A percentile compares a stretch with the other conserved stretches of the same genome.
Conservation (phyloP, 2,329 filamentous ascomycete genomes). For the Curvularia spicifera region DNA sequence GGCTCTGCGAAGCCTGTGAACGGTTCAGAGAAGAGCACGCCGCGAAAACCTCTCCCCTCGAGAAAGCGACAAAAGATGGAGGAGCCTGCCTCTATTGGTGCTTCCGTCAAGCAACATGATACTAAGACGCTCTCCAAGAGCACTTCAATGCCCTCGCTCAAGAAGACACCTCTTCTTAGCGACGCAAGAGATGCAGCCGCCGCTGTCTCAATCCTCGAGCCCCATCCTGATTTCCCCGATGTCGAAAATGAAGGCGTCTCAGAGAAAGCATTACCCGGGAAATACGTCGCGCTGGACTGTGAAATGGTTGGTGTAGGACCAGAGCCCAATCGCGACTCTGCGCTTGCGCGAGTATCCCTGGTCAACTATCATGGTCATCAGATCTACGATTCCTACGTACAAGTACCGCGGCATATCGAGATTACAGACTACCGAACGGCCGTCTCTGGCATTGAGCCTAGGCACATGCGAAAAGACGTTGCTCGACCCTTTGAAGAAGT, state of each 20-base stretch:
- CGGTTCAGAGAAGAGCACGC: slow-evolving; percentile 36
- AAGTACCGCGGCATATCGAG: slow-evolving; percentile 66
- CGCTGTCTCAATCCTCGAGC: slow-evolving; percentile 57
- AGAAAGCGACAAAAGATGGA: slow-evolving; percentile 51
- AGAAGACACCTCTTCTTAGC: slow-evolving; percentile 56
- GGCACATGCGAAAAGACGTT: slow-evolving; percentile 66
- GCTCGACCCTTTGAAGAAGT: slow-evolving; percentile 72
- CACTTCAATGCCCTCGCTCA: slow-evolving; percentile 44
- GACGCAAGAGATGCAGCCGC: slow-evolving; percentile 63
- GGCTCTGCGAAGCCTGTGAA: slow-evolving; percentile 39
- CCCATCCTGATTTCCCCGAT: slow-evolving; percentile 50
- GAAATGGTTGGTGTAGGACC: slow-evolving; percentile 94
- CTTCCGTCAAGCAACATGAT: slow-evolving; percentile 42
- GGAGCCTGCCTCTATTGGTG: slow-evolving; percentile 42
- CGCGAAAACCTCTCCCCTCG: slow-evolving; percentile 27
- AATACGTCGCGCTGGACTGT: slow-evolving; percentile 93
- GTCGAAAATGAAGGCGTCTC: slow-evolving; percentile 54
- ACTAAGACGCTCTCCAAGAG: slow-evolving; percentile 54
- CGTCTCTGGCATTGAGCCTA: slow-evolving; percentile 80
- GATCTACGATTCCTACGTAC: slow-evolving; percentile 92
- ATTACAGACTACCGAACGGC: slow-evolving; percentile 91
- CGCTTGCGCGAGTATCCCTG: slow-evolving; percentile 83
- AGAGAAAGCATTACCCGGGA: slow-evolving; percentile 72
- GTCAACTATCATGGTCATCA: slow-evolving; percentile 94
- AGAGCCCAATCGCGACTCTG: slow-evolving; percentile 68